A percentile compares a stretch with the other conserved stretches of the same genome.
Conservation (phyloP, 306 rosid species). For the Prunus campanulata region DNA sequence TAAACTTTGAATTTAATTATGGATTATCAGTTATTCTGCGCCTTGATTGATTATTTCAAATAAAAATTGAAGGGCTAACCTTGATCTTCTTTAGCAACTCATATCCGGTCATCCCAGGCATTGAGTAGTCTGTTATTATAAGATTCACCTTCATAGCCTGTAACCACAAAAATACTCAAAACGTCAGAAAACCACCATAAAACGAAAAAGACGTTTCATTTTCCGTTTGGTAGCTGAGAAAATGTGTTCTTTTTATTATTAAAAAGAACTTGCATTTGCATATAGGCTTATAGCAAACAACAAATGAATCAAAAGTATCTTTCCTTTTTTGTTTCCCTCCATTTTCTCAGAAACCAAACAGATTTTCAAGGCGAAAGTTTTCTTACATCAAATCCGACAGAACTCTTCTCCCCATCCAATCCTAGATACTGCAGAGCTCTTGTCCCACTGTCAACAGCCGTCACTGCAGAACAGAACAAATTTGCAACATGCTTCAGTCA, state of each 20-base stretch:
- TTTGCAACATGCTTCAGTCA: not conserved
- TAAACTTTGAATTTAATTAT: not conserved
- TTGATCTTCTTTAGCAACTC: slow-evolving; percentile 89
- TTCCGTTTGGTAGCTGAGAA: not conserved
- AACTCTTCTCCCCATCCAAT: slow-evolving; percentile 64
- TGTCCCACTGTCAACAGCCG: slow-evolving; percentile 89
- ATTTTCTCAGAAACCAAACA: slow-evolving; percentile 19
- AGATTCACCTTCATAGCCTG: slow-evolving; percentile 87
- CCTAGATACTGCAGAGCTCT: slow-evolving; percentile 93
- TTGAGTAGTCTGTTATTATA: slow-evolving; percentile 91
- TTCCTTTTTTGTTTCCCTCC: too few relatives aligned
- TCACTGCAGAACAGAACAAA: slow-evolving; percentile 51
- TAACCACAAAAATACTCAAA: slow-evolving; percentile 18
- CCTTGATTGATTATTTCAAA: not conserved
- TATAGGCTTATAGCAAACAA: too few relatives aligned
- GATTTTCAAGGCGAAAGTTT: not conserved
- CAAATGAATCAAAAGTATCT: too few relatives aligned
- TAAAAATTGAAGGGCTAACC: slow-evolving; percentile 36
- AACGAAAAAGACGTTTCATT: not conserved
- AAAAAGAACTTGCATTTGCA: too few relatives aligned
- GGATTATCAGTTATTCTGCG: not conserved
- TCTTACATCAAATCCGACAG: slow-evolving; percentile 73
- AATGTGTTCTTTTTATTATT: not conserved
- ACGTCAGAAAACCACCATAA: not conserved
- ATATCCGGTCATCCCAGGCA: slow-evolving; percentile 99